These are phyloP conservation scores for Acer campestre DNA, from an alignment of 345 rosid genomes.

Conservation along the genomic window DNA sequence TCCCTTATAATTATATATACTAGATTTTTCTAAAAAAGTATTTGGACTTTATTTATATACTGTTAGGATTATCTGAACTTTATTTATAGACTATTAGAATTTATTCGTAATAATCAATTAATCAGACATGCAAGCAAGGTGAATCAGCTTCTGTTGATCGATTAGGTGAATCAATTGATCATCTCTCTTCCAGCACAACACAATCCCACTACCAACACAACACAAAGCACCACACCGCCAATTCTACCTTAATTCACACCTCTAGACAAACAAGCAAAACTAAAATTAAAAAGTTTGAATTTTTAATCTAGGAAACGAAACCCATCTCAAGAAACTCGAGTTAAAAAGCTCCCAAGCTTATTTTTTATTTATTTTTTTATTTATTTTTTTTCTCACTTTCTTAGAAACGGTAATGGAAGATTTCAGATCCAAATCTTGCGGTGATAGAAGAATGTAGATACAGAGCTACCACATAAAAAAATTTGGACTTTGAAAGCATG, in stretches of 20 bases:
- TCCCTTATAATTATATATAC: no score
- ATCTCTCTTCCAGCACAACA: neutral
- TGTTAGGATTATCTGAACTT: no score
- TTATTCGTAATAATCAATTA: no score
- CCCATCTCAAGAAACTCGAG: no score
- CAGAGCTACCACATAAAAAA: constrained; percentile 19
- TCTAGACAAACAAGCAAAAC: neutral
- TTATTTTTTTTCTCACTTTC: neutral
- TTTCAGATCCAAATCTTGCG: constrained; percentile 64
- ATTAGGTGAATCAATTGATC: no score
- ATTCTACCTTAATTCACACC: neutral
- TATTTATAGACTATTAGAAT: no score
- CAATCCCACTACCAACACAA: neutral
- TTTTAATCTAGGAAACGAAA: no score
- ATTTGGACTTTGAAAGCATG: no score
- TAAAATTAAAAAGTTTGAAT: neutral
- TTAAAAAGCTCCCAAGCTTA: neutral
- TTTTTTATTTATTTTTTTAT: neutral
- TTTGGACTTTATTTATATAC: no score
- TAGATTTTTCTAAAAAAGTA: no score
- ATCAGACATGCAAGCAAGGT: no score
- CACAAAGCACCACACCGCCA: neutral
- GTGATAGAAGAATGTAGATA: constrained; percentile 46
- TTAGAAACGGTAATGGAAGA: constrained; percentile 50
- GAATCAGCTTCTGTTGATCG: no score